Base-by-base conservation (phyloP, 306 rosid genomes). In the Quercus mongolica region DNA sequence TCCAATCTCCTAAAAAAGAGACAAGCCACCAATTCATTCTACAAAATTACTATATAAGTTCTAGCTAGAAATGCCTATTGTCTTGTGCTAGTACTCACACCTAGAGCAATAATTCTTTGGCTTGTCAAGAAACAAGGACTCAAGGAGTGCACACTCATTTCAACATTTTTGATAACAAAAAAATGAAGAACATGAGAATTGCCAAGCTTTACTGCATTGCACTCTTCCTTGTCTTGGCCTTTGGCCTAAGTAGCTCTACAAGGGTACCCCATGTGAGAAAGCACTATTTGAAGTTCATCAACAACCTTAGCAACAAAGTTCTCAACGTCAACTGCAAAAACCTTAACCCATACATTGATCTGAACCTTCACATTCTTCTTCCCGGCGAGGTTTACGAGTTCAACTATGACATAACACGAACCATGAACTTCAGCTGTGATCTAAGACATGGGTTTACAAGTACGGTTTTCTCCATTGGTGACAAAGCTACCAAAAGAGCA, bases 301-400 rank as follows among this genome's bases (percentile, higher is more conserved):
- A 67, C 72, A 35, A 67, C 13, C 72, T 67, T 9, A n/a, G 35
- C 52, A 67, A 67, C 72, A 67, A 67, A 67, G 72, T 67, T 6
- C 72, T 67, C 19, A 67, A 67, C 51, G 72, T 67, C 17, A 67
- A 67, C 17, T 67, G 72, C 72, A 67, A 67, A 33, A 67, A 67
- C 52, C 28, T 1, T 21, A 67, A 33, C 23, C 72, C 72, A 10
- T 67, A 67, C 72, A 19, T 67, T 10, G 72, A 67, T 67, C 72
- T 67, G 14, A 35, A 9, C 72, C 72, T 67, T 67, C 52, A 67
- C 3, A 67, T 67, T 35, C 72, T 67, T 33, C 51, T 35, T 5
- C 72, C 72, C 49, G 19, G n/a, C 8, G 18, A 67, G 25, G 25
- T 8, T 5, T 67, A 67, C 7, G 72, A 67, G 51, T 67, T 67